These are phyloP conservation scores for Lipomyces kockii DNA, from an alignment of 805 yeast species.

Conservation along the genomic window DNA sequence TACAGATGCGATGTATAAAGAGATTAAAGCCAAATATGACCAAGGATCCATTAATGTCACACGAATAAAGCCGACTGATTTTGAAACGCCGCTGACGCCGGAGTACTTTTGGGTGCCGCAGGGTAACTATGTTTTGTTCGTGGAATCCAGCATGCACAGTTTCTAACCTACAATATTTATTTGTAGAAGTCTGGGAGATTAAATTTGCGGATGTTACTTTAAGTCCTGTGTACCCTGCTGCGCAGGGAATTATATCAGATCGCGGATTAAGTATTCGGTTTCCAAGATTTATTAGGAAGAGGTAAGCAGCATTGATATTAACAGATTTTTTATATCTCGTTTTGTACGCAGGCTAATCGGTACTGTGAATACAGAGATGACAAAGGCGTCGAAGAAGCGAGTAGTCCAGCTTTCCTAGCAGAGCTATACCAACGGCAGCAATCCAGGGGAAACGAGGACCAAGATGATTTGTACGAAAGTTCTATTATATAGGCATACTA, in stretches of 20 bases:
- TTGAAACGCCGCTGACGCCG: conserved; percentile 37
- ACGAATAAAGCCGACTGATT: conserved; percentile 11
- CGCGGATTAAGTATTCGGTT: conserved; percentile 39
- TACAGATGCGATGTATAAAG: conserved; percentile 37
- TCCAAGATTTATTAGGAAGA: conserved; percentile 37
- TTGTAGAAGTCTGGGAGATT: conserved; percentile 40
- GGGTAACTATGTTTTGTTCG: conserved; percentile 13
- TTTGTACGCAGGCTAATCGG: not conserved
- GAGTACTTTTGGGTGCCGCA: conserved; percentile 37
- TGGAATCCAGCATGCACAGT: not conserved
- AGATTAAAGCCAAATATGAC: conserved; percentile 31
- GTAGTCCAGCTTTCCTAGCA: conserved; percentile 36
- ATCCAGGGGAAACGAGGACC: not conserved
- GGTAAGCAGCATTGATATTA: conserved; percentile 7
- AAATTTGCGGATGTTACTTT: conserved; percentile 38
- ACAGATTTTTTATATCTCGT: not conserved
- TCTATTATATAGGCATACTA: not conserved
- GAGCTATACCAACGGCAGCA: conserved; percentile 32
- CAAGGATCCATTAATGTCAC: conserved; percentile 22
- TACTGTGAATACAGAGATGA: conserved; percentile 25
- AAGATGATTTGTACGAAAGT: not conserved
- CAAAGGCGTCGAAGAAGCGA: conserved; percentile 37
- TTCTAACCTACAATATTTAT: not conserved
- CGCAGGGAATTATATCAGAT: conserved; percentile 21
- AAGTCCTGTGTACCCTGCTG: conserved; percentile 39